phyloP scores from a whole-genome alignment of 169 alveolate genomes.

The Plasmodium vivax region DNA sequence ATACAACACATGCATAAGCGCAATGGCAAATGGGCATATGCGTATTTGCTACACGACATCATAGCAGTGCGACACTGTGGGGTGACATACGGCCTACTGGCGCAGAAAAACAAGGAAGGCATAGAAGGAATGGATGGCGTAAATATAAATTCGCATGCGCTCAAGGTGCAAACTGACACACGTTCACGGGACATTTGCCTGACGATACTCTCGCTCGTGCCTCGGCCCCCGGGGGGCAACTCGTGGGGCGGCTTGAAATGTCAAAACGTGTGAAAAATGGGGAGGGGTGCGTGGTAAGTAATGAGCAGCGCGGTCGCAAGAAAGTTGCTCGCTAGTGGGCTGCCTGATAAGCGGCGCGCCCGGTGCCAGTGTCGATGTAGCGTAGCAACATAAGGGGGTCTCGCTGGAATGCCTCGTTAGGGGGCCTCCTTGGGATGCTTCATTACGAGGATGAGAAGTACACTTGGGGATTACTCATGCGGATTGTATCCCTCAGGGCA shows the following conservation, averaged over 20 bases:
- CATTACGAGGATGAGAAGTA: not conserved
- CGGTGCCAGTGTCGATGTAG: not conserved
- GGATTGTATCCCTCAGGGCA: not conserved
- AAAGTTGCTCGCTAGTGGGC: not conserved
- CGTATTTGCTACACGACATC: not conserved
- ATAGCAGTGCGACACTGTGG: not conserved
- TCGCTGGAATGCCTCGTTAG: not conserved
- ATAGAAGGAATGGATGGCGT: not conserved
- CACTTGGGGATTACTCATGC: not conserved
- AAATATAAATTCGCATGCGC: not conserved
- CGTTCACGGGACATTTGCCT: not conserved
- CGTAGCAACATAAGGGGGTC: not conserved
- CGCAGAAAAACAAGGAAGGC: not conserved
- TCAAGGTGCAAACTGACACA: not conserved
- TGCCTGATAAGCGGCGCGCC: not conserved
- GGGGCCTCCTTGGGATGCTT: not conserved
- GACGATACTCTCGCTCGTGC: not conserved
- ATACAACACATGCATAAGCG: not conserved
- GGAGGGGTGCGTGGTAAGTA: not conserved
- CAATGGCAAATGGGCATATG: not conserved
- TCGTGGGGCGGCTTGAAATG: not conserved
- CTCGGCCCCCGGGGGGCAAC: not conserved
- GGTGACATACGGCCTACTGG: not conserved
- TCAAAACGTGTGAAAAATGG: constrained; percentile 75
- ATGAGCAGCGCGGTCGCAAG: not conserved